phyloP scores from a whole-genome alignment of 192 early-diverging fungal genomes.

The Hyaloraphidium curvatum region DNA sequence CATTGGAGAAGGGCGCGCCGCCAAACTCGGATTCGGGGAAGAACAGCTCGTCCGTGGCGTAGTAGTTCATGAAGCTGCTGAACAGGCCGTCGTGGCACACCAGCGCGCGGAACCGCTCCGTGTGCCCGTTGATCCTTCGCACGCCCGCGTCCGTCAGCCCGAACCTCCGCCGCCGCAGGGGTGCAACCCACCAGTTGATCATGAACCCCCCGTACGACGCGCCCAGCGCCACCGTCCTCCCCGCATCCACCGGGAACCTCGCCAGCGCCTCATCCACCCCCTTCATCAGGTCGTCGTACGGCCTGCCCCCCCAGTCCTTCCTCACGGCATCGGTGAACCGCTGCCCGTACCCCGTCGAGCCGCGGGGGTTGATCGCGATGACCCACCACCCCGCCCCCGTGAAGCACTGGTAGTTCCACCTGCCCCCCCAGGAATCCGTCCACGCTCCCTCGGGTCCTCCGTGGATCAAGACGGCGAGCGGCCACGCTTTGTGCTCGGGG shows the following conservation, averaged over 20 bases:
- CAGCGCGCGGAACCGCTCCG: constrained; percentile 35
- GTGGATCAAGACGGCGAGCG: constrained; percentile 59
- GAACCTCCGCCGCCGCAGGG: too few relatives aligned
- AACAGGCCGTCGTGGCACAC: constrained; percentile 64
- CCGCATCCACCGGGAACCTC: constrained; percentile 26
- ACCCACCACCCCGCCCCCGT: constrained; percentile 49
- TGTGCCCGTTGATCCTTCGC: constrained; percentile 64
- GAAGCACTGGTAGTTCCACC: constrained; percentile 59
- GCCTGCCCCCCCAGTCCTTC: constrained; percentile 54
- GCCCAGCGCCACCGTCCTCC: constrained; percentile 39
- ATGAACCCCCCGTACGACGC: constrained; percentile 65
- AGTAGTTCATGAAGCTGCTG: constrained; percentile 33
- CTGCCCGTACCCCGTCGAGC: constrained; percentile 61
- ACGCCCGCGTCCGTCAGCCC: too few relatives aligned
- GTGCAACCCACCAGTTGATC: too few relatives aligned
- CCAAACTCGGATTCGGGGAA: constrained; percentile 58
- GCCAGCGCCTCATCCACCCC: constrained; percentile 41
- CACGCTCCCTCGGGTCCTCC: constrained; percentile 62
- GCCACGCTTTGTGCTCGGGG: constrained; percentile 28
- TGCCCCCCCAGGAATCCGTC: constrained; percentile 36
- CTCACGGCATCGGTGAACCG: constrained; percentile 51
- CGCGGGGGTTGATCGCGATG: constrained; percentile 54
- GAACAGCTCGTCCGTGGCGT: constrained; percentile 59
- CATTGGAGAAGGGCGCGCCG: constrained; percentile 47
- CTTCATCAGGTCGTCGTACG: constrained; percentile 54